These are phyloP conservation scores for Diphasiastrum complanatum DNA, from an alignment of 83 land plant genomes.

Conservation along the genomic window DNA sequence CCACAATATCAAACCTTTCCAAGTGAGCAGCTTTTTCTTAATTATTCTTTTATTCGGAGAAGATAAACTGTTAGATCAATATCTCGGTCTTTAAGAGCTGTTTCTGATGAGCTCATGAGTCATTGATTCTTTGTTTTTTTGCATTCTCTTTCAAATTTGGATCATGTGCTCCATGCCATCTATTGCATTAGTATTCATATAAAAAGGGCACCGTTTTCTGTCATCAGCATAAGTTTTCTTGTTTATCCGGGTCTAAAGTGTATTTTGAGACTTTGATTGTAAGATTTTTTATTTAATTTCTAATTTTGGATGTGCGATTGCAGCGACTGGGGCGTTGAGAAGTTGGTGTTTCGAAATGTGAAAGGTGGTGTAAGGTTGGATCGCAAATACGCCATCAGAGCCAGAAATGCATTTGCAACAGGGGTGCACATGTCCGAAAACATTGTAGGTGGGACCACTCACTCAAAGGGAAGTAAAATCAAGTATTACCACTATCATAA, in stretches of 20 bases:
- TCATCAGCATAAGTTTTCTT: too few relatives aligned
- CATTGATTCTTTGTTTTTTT: neutral
- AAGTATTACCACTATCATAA: conserved; percentile 65
- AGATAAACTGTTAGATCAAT: neutral
- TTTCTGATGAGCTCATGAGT: neutral
- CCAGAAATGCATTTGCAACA: conserved; percentile 51
- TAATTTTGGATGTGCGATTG: too few relatives aligned
- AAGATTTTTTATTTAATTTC: too few relatives aligned
- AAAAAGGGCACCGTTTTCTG: too few relatives aligned
- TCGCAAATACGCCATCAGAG: conserved; percentile 56
- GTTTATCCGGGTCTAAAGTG: too few relatives aligned
- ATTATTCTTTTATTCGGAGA: neutral
- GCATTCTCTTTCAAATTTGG: neutral
- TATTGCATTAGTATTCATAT: too few relatives aligned
- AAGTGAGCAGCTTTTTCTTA: neutral
- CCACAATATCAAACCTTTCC: neutral
- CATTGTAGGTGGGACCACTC: conserved; percentile 38
- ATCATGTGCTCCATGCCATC: neutral
- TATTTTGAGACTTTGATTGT: too few relatives aligned
- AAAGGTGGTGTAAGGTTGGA: conserved; percentile 41
- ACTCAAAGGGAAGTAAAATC: conserved; percentile 47
- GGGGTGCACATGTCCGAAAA: conserved; percentile 71
- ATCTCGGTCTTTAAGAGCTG: neutral
- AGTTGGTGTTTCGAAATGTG: conserved; percentile 51
- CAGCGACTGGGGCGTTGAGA: conserved; percentile 67